A percentile compares a stretch with the other conserved stretches of the same genome.
These are phyloP conservation scores for Metarhizium sp. DNA, from an alignment of 2,329 filamentous ascomycete species.

Conservation along the genomic window DNA sequence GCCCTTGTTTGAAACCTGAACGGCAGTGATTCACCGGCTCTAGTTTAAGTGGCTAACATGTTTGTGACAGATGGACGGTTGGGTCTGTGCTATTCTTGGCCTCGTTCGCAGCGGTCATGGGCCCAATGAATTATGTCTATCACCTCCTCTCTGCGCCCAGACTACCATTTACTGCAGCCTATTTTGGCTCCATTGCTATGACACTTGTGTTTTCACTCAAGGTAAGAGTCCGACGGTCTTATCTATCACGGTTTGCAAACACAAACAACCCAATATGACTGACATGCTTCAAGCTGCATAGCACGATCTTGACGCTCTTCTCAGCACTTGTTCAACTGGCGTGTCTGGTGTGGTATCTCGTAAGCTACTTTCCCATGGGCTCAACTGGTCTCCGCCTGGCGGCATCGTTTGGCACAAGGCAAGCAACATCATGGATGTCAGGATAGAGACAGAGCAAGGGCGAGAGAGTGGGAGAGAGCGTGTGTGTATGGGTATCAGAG, in stretches of 20 bases:
- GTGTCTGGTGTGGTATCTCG: constrained; percentile 81
- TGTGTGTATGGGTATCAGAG: not conserved
- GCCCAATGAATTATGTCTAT: constrained; percentile 69
- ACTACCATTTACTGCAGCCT: constrained; percentile 85
- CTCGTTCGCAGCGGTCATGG: constrained; percentile 93
- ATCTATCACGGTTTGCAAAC: constrained; percentile 17
- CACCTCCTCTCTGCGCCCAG: constrained; percentile 79
- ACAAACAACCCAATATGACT: not conserved
- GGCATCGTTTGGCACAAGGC: constrained; percentile 73
- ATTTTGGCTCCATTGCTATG: constrained; percentile 85
- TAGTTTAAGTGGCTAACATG: constrained; percentile 15
- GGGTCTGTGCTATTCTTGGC: constrained; percentile 83
- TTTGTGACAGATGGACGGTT: constrained; percentile 71
- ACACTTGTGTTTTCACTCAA: constrained; percentile 89
- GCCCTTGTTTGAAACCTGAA: not conserved
- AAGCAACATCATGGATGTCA: constrained; percentile 82
- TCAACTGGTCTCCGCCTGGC: constrained; percentile 79
- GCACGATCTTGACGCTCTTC: constrained; percentile 74
- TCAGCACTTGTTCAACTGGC: constrained; percentile 76
- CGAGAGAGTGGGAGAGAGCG: not conserved
- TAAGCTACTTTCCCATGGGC: constrained; percentile 98
- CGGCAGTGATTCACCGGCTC: not conserved
- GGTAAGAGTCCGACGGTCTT: constrained; percentile 44
- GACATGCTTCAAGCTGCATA: constrained; percentile 56
- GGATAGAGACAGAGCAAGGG: constrained; percentile 34